Percentiles rank a stretch among this genome's conserved stretches.
These are phyloP conservation scores for Polytrichum commune DNA, from an alignment of 225 moss, liverwort and hornwort species.

Conservation along the genomic window DNA sequence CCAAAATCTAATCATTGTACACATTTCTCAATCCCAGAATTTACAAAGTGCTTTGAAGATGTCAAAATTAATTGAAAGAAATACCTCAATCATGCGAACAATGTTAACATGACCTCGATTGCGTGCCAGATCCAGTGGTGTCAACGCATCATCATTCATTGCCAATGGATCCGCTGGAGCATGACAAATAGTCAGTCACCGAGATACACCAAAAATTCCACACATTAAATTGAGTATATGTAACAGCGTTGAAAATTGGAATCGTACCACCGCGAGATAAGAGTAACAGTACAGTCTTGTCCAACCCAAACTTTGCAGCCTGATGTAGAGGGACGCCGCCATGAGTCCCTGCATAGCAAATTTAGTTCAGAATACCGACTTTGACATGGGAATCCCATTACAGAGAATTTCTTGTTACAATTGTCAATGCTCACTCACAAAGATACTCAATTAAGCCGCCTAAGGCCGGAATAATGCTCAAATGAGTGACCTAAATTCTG, in stretches of 20 bases:
- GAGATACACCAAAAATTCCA: no score
- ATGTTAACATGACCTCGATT: conserved; percentile 71
- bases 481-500: no score
- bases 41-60: no score
- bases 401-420: background rate
- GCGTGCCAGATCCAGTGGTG: conserved; percentile 93
- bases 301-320: conserved; percentile 87
- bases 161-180: conserved; percentile 88
- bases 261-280: conserved; percentile 74
- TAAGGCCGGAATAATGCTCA: no score
- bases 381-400: no score
- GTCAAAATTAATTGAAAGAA: background rate
- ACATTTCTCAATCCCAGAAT: no score
- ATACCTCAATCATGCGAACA: conserved; percentile 95
- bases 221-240: no score
- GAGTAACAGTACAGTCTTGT: conserved; percentile 78
- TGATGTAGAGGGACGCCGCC: conserved; percentile 95
- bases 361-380: no score
- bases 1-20: no score
- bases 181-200: background rate
- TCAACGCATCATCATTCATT: conserved; percentile 78
- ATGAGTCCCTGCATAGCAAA: conserved; percentile 59
- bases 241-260: background rate
- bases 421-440: background rate
- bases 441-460: background rate